A percentile compares a stretch with the other conserved stretches of the same genome.
These are phyloP conservation scores for Populus davidiana DNA, from an alignment of 345 rosid genomes.

Conservation along the genomic window DNA sequence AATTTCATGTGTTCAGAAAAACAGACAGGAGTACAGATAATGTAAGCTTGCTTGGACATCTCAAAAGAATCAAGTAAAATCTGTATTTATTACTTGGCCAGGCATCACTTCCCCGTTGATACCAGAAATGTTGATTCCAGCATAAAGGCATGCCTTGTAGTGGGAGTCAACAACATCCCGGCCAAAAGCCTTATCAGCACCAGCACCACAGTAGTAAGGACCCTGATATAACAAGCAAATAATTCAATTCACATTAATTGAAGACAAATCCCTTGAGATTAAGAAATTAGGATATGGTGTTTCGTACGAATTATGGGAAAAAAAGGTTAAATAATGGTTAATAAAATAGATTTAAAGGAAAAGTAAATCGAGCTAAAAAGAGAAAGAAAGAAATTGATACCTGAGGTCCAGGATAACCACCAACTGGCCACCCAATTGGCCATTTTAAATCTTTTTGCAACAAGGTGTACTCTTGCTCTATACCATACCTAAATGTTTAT, in stretches of 20 bases:
- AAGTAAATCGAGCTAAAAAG: not conserved
- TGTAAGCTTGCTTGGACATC: too few species aligned
- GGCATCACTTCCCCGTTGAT: slow-evolving; percentile 30
- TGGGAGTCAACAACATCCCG: slow-evolving; percentile 25
- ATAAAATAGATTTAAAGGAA: not conserved
- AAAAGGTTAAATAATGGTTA: not conserved
- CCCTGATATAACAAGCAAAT: slow-evolving; percentile 8
- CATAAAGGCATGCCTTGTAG: slow-evolving; percentile 23
- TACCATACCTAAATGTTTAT: slow-evolving; percentile 55
- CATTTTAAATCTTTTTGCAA: slow-evolving; percentile 77
- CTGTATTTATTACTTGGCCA: slow-evolving; percentile 13
- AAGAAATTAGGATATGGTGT: not conserved
- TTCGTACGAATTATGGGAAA: not conserved
- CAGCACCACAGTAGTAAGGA: slow-evolving; percentile 22
- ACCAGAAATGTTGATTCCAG: slow-evolving; percentile 23
- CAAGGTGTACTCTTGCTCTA: slow-evolving; percentile 95
- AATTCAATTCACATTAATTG: not conserved
- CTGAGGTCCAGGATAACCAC: slow-evolving; percentile 84
- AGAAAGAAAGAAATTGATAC: not conserved
- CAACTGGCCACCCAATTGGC: slow-evolving; percentile 94
- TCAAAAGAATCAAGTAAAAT: too few species aligned
- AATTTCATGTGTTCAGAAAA: not conserved
- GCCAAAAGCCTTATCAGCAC: slow-evolving; percentile 29
- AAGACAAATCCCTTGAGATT: not conserved
- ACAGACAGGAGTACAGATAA: too few species aligned